phyloP scores from a whole-genome alignment of 1,284 basidiomycete genomes.

The Omphalotus olearius region DNA sequence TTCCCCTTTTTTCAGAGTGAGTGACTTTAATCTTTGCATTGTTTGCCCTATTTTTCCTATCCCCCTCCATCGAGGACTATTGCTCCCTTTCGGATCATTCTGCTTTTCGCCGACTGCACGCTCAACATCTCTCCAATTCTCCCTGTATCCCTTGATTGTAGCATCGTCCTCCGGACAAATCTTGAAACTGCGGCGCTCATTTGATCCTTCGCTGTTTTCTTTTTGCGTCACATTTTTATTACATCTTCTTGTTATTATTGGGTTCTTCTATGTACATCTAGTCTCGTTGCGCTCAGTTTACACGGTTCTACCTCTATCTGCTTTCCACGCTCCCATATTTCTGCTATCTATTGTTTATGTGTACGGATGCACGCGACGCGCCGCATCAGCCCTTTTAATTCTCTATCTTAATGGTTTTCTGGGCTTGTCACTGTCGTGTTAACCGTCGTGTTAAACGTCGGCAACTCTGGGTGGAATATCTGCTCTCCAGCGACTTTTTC shows the following conservation, averaged over 20 bases:
- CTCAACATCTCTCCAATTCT: conserved; percentile 13
- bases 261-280: not conserved
- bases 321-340: not conserved
- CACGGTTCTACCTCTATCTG: not conserved
- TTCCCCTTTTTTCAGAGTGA: conserved; percentile 54
- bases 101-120: conserved; percentile 11
- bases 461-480: too few species aligned
- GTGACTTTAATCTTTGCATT: conserved; percentile 38
- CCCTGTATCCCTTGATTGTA: conserved; percentile 25
- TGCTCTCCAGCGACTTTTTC: too few species aligned
- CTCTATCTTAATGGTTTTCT: not conserved
- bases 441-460: too few species aligned
- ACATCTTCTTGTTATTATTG: not conserved
- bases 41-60: conserved; percentile 16
- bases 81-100: conserved; percentile 4
- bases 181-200: conserved; percentile 56
- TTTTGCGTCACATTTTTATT: conserved; percentile 8
- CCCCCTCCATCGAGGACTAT: not conserved
- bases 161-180: conserved; percentile 57
- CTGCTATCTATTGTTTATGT: not conserved
- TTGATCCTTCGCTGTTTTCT: conserved; percentile 27
- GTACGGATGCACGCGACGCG: not conserved
- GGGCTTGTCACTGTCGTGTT: not conserved
- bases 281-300: not conserved
- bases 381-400: not conserved